Evolutionary conservation across 2,329 filamentous ascomycete genomes (phyloP), one percentile per base, ranked within the genome.

Genomic region (Herpotrichia juniperi): DNA sequence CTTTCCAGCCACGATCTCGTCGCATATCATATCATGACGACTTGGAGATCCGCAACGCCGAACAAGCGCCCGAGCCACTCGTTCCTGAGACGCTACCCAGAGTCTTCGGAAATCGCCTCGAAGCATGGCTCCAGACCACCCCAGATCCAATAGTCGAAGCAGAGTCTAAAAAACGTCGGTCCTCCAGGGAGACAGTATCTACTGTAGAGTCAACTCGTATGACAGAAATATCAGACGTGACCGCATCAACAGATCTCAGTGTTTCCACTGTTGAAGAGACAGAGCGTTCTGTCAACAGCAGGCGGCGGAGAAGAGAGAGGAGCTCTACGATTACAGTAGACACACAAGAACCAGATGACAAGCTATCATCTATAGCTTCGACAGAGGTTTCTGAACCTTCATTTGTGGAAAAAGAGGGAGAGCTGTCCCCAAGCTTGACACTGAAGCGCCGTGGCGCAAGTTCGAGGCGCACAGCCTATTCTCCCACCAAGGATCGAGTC

Each of bases 121-220:
- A 87, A 68, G 82, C 83, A 43, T 88, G 85, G 85, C 77, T 88
- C 5, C 79, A 79, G 2, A 75, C 75, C 46, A 84, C 82, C 2
- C 76, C 80, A 8, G 82, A 85, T 66, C 81, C 82, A 2, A 83
- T 85, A 51, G 54, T 78, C 42, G 80, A 82, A n/a, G 66, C 74
- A 44, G 76, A 76, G 30, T 69, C 72, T 3, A 69, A 69, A 22
- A 68, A 69, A 24, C 58, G 67, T 34, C 60, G 61, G 42, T 57
- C 54, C 42, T 71, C 70, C 8, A 70, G 66, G 44, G 68, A 69
- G 21, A 64, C 68, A 4, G 44, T 64, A 12, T 70, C 69, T 0
- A 70, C 64, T 2, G 46, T 62, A 4, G 69, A 72, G 17, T 40
- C 63, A 35, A 57, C 60, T 16, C 54, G 52, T 5, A 64, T 58